Evolutionary conservation across 1,284 basidiomycete genomes (phyloP).

Genomic region (Rhodotorula sp.): DNA sequence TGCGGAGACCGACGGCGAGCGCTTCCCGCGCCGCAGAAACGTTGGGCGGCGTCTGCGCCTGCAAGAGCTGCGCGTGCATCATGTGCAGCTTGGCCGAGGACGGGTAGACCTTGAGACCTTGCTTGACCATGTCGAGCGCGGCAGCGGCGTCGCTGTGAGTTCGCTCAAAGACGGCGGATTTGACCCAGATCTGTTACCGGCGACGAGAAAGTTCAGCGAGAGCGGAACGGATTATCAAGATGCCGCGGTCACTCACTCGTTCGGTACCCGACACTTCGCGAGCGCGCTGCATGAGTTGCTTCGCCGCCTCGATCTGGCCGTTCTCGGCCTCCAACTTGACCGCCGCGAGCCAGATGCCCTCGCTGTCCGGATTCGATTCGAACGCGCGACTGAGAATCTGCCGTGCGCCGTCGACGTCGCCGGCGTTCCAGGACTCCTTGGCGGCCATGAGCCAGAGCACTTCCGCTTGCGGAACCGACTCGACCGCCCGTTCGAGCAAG

Average conservation of each 20-base stretch:
- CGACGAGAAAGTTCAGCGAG: background rate
- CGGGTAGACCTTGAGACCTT: slow-evolving; percentile 77
- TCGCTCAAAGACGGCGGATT: slow-evolving; percentile 90
- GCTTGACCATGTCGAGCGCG: slow-evolving; percentile 71
- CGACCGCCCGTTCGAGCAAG: slow-evolving; percentile 76
- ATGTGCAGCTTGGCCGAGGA: slow-evolving; percentile 89
- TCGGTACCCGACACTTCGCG: slow-evolving; percentile 86
- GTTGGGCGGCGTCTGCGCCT: slow-evolving; percentile 39
- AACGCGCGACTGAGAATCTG: slow-evolving; percentile 86
- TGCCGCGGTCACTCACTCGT: slow-evolving; percentile 59
- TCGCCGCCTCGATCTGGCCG: slow-evolving; percentile 79
- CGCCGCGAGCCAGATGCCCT: slow-evolving; percentile 95
- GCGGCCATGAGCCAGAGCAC: slow-evolving; percentile 96
- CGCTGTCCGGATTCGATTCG: slow-evolving; percentile 91
- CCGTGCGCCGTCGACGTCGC: slow-evolving; percentile 82
- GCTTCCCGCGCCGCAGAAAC: slow-evolving; percentile 65
- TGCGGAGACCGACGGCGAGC: slow-evolving; percentile 75
- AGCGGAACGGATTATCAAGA: background rate
- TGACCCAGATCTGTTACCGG: slow-evolving; percentile 86
- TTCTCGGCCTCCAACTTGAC: slow-evolving; percentile 96
- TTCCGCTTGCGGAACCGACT: slow-evolving; percentile 89
- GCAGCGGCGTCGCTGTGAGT: slow-evolving; percentile 74
- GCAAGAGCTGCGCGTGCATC: slow-evolving; percentile 85
- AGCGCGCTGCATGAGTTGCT: slow-evolving; percentile 81
- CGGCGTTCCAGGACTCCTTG: slow-evolving; percentile 87